Conservation (phyloP, 495 filamentous ascomycete species). For the Ramalina intermedia region DNA sequence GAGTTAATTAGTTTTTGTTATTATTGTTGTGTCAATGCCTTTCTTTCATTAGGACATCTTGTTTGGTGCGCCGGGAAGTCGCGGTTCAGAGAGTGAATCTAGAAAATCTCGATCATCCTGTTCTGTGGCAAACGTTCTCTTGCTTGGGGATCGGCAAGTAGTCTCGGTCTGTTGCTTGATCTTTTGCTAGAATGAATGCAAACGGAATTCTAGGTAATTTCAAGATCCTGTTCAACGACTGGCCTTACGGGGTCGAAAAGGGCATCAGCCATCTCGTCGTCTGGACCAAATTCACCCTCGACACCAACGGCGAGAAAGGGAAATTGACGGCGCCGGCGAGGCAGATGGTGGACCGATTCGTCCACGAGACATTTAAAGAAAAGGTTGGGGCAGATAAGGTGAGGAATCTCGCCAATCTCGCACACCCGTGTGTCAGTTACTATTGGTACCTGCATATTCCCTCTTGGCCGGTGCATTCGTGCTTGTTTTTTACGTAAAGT, state of each 20-base stretch:
- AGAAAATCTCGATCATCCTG: too few species aligned
- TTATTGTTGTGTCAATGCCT: not conserved
- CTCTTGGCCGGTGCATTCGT: too few species aligned
- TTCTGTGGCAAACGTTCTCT: too few species aligned
- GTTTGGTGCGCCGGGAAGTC: too few species aligned
- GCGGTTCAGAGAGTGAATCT: too few species aligned
- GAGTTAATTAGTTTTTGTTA: constrained; percentile 7
- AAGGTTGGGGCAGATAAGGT: constrained; percentile 32
- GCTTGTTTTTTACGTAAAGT: too few species aligned
- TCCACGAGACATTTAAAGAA: constrained; percentile 45
- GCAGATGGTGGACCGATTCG: constrained; percentile 51
- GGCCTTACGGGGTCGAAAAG: constrained; percentile 71
- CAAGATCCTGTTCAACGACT: constrained; percentile 74
- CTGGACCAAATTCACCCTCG: constrained; percentile 80
- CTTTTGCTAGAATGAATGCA: not conserved
- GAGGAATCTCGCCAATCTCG: not conserved
- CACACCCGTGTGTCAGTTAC: not conserved
- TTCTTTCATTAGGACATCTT: not conserved
- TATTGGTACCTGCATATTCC: too few species aligned
- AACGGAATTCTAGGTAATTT: constrained; percentile 38
- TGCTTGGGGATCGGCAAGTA: too few species aligned
- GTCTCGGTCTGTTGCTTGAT: too few species aligned
- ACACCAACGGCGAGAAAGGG: constrained; percentile 47
- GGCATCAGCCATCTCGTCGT: constrained; percentile 70
- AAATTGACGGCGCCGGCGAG: constrained; percentile 50